Conservation (phyloP, 2,329 filamentous ascomycete genomes). For the Chaetomium olivaceum region DNA sequence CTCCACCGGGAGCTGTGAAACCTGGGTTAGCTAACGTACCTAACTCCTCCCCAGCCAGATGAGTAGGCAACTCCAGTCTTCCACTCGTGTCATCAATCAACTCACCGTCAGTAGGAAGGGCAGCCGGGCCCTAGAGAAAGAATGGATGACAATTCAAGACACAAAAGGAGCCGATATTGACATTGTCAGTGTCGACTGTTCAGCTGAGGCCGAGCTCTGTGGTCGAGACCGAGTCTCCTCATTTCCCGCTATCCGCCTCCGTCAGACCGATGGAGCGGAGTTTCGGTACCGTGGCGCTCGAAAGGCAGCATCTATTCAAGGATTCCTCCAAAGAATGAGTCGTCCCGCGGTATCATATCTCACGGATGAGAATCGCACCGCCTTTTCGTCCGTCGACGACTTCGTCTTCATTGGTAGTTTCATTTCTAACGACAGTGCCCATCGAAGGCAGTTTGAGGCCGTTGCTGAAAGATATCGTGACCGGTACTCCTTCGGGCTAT, state of each 20-base stretch:
- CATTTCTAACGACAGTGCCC: slow-evolving; percentile 33
- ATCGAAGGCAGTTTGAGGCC: slow-evolving; percentile 37
- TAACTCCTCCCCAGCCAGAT: slow-evolving; percentile 12
- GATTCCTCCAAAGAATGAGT: slow-evolving; percentile 36
- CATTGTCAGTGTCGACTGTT: slow-evolving; percentile 46
- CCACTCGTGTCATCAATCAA: not conserved
- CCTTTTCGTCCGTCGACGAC: slow-evolving; percentile 44
- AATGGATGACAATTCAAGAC: slow-evolving; percentile 39
- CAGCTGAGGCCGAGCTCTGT: slow-evolving; percentile 41
- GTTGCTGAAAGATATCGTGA: slow-evolving; percentile 43
- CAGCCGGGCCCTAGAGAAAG: slow-evolving; percentile 39
- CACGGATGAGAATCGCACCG: slow-evolving; percentile 33
- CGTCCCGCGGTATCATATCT: slow-evolving; percentile 37
- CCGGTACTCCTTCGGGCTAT: slow-evolving; percentile 44
- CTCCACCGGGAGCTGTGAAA: not conserved
- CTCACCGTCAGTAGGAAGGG: slow-evolving; percentile 33
- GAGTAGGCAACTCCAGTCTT: slow-evolving; percentile 1
- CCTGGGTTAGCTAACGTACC: not conserved
- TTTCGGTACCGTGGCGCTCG: slow-evolving; percentile 48
- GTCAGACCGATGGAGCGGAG: slow-evolving; percentile 39
- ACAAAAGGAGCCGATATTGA: slow-evolving; percentile 29
- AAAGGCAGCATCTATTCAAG: slow-evolving; percentile 38
- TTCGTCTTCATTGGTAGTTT: slow-evolving; percentile 47
- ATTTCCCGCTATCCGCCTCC: slow-evolving; percentile 50
- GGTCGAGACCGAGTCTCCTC: slow-evolving; percentile 45